Evolutionary conservation across 345 rosid genomes (phyloP).

Genomic region (Durio zibethinus): DNA sequence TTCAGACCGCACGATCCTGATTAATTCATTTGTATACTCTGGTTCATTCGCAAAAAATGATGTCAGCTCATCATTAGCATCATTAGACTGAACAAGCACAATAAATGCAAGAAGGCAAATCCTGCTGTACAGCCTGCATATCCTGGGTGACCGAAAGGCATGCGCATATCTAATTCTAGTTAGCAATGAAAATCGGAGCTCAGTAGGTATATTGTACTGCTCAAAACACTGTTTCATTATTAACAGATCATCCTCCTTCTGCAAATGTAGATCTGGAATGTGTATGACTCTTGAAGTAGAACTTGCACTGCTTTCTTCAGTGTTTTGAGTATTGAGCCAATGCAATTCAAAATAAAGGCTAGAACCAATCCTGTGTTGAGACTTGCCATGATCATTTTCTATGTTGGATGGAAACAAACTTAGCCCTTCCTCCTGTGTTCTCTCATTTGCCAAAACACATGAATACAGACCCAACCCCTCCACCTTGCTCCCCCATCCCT

Average conservation of each 20-base stretch:
- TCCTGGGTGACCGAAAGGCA: slow-evolving; percentile 78
- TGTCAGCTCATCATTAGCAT: slow-evolving; percentile 83
- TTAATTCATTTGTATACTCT: slow-evolving; percentile 89
- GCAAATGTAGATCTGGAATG: slow-evolving; percentile 73
- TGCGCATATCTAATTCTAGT: slow-evolving; percentile 92
- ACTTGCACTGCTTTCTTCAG: slow-evolving; percentile 33
- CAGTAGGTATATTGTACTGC: slow-evolving; percentile 66
- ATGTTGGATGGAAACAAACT: slow-evolving; percentile 74
- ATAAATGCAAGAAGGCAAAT: slow-evolving; percentile 91
- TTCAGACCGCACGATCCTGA: slow-evolving; percentile 87
- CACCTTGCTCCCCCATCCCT: slow-evolving; percentile 99
- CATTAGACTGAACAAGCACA: slow-evolving; percentile 92
- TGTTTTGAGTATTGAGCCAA: slow-evolving; percentile 44
- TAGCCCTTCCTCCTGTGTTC: slow-evolving; percentile 75
- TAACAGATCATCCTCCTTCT: slow-evolving; percentile 77
- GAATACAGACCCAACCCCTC: slow-evolving; percentile 95
- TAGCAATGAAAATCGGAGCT: slow-evolving; percentile 77
- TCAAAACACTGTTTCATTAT: slow-evolving; percentile 82
- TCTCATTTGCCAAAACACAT: slow-evolving; percentile 84
- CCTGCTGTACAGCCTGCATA: slow-evolving; percentile 86
- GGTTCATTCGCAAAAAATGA: slow-evolving; percentile 96
- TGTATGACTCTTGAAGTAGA: slow-evolving; percentile 58
- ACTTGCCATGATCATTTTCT: slow-evolving; percentile 53
- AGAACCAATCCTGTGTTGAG: slow-evolving; percentile 72
- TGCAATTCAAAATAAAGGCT: slow-evolving; percentile 87